Percentiles rank a stretch among this genome's conserved stretches.
These are phyloP conservation scores for Jackrogersella minutella DNA, from an alignment of 495 filamentous ascomycete species.

Conservation along the genomic window DNA sequence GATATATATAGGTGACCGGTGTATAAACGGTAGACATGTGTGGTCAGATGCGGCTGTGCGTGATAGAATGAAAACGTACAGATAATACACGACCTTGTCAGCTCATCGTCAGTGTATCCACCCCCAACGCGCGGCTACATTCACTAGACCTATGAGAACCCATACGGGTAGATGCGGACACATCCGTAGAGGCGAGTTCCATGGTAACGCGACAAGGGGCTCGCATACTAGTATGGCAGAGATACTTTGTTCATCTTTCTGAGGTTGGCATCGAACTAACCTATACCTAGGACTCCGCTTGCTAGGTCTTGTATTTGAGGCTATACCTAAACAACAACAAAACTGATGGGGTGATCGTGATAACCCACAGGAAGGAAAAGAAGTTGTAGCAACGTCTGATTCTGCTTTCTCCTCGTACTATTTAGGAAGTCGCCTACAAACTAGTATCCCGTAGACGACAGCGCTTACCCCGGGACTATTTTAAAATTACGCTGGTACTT, in stretches of 20 bases:
- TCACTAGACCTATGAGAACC: conserved; percentile 18
- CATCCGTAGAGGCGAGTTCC: background rate
- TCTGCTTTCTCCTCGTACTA: no score
- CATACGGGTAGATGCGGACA: background rate
- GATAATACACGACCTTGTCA: background rate
- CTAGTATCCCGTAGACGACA: no score
- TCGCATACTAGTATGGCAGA: background rate
- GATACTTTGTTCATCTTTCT: background rate
- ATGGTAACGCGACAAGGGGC: conserved; percentile 1
- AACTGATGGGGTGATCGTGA: no score
- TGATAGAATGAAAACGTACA: conserved; percentile 12
- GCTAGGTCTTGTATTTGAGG: no score
- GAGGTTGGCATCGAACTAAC: no score
- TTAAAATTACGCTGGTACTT: no score
- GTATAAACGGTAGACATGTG: background rate
- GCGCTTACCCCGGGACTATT: no score
- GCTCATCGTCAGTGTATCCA: conserved; percentile 26
- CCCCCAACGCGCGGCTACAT: conserved; percentile 14
- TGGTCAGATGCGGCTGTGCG: background rate
- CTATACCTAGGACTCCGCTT: no score
- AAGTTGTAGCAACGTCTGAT: no score
- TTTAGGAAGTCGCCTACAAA: no score
- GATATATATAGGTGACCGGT: background rate
- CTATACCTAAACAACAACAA: no score
- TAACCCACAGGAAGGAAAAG: no score